Percentiles rank a stretch among this genome's conserved stretches.
These are phyloP conservation scores for Hypholoma sublateritium DNA, from an alignment of 768 basidiomycete genomes.

Conservation along the genomic window DNA sequence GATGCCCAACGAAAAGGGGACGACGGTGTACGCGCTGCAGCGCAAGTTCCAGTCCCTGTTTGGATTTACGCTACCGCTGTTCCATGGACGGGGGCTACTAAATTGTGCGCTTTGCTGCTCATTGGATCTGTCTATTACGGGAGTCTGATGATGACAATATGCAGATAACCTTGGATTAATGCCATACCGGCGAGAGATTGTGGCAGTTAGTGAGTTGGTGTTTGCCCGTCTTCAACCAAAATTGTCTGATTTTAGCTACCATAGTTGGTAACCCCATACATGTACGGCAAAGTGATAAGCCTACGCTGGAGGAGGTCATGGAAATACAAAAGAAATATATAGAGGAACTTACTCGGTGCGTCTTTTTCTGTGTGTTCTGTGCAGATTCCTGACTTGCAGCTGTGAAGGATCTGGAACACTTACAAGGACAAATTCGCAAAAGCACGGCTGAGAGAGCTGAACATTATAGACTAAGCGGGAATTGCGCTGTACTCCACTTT, in stretches of 20 bases:
- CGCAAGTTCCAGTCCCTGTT: slow-evolving; percentile 90
- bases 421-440: slow-evolving; percentile 95
- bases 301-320: slow-evolving; percentile 77
- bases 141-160: neutral
- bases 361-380: slow-evolving; percentile 2
- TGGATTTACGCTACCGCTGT: slow-evolving; percentile 96
- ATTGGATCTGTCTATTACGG: neutral
- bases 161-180: slow-evolving; percentile 92
- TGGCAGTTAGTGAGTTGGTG: slow-evolving; percentile 85
- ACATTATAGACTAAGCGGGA: slow-evolving; percentile 65
- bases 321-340: slow-evolving; percentile 86
- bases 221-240: neutral
- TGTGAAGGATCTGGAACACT: slow-evolving; percentile 85
- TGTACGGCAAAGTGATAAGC: slow-evolving; percentile 74
- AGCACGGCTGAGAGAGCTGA: slow-evolving; percentile 73
- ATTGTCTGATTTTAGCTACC: neutral
- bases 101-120: slow-evolving; percentile 64
- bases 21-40: slow-evolving; percentile 82
- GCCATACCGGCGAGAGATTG: slow-evolving; percentile 93
- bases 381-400: neutral
- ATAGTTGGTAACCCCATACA: slow-evolving; percentile 89
- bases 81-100: slow-evolving; percentile 92
- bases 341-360: slow-evolving; percentile 85
- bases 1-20: slow-evolving; percentile 94
- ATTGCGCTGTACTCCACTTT: neutral